Evolutionary conservation across 2,329 filamentous ascomycete species (phyloP), one percentile per base, ranked within the genome.

Genomic region (Fusarium nodosum): DNA sequence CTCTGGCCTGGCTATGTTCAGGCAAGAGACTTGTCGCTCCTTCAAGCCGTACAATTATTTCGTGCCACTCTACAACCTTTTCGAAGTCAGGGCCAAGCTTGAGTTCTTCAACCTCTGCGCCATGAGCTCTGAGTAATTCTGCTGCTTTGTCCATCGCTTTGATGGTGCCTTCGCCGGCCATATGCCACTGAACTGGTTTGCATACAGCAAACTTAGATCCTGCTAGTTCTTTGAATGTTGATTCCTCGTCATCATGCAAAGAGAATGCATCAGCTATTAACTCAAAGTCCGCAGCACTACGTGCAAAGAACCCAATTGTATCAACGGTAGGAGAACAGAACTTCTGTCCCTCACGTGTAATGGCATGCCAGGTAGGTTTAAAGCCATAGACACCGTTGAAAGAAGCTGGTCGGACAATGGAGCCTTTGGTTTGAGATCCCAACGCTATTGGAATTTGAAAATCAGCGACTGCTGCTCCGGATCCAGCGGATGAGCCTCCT

Each of bases 401-500:
- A 0, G 88, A 88, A 0, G 82, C 90, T 0, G 90, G 90, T 0
- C 89, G 84, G 45, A 92, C 86, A 0, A 82, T 87, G 61, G 86
- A 89, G 0, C 90, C 90, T 3, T 86, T 87, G 0, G 90, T 93
- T 72, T 92, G 90, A 0, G 89, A 90, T 1, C 89, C 90, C 0
- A 92, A 78, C 0, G 80, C 84, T 13, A 92, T 72, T 0, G 89
- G 87, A 1, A 84, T 85, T 66, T 92, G 90, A 54, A 86, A 85
- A 66, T 92, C 90, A 9, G 81, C 89, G 0, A 92, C 89, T 1
- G 88, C 89, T 0, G 90, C 89, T 0, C 83, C 90, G 0, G 89
- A 91, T 0, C 90, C 90, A 0, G 88, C 88, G 0, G 88, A 91
- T 0, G 89, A 91, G 22, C 89, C 89, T 0, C 89, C 89, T 0